Base-by-base conservation (phyloP, 495 filamentous ascomycete species). In the Xylaria longipes region DNA sequence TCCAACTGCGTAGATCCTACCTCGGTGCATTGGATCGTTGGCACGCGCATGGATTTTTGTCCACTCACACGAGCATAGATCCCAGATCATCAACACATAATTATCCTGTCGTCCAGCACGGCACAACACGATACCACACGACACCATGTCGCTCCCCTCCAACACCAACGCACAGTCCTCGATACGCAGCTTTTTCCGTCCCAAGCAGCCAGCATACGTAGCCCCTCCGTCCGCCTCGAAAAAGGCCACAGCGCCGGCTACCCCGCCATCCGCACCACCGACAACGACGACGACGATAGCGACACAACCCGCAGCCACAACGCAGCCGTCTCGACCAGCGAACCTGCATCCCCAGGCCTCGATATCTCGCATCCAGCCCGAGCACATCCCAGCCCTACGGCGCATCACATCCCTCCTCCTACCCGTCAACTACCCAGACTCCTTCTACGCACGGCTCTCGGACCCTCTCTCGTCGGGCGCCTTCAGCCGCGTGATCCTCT, bases 361-460 rank as follows among this genome's bases (percentile, higher is more conserved):
- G 27, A 88, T 94, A 72, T 85, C 88, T 14, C 82, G 86, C 2
- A 84, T 93, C 69, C 83, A 81, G 15, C 82, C 87, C 5, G 82
- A 83, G 35, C 89, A 94, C 80, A 84, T 97, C 69, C 86, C 92
- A 56, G 89, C 91, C 15, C 86, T 97, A 48, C 91, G 91, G 31
- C 90, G 93, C 50, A 93, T 98, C 71, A 97, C 94, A 75, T 82
- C 90, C 48, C 85, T 97, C 25, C 88, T 97, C 15, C 89, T 99
- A 6, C 95, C 95, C 27, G 92, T 98, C 74, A 87, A 88, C 79
- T 99, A 99, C 78, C 91, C 93, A 0, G 90, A 92, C 76, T 88
- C 86, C 43, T 98, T 98, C 88, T 99, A 97, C 85, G 85, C 86
- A 62, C 90, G 91, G 45, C 91, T 88, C 65, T 85, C 94, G 73